phyloP scores from a whole-genome alignment of 257 asterid genomes.

The Nicotiana noctiflora region DNA sequence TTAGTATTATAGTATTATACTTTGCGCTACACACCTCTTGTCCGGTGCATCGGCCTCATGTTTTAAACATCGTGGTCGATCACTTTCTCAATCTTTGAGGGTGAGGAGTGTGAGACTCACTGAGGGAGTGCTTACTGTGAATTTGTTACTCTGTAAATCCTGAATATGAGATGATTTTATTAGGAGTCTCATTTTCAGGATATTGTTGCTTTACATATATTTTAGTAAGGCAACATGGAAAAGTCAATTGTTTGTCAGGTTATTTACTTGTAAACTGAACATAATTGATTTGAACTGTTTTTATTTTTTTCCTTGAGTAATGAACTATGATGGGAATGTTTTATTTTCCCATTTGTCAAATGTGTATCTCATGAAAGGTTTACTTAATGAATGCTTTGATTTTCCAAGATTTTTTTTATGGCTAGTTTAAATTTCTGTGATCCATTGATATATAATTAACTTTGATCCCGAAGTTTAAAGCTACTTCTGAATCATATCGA shows the following conservation, averaged over 20 bases:
- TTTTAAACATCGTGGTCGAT: background rate
- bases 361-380: background rate
- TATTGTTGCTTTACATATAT: conserved; percentile 8
- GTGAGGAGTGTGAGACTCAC: background rate
- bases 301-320: background rate
- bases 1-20: background rate
- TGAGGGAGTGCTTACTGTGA: conserved; percentile 4
- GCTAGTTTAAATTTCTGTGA: background rate
- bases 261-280: conserved; percentile 4
- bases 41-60: background rate
- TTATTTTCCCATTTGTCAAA: background rate
- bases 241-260: background rate
- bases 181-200: conserved; percentile 11
- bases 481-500: background rate
- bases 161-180: conserved; percentile 13
- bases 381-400: background rate
- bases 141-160: background rate
- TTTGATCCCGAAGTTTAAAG: background rate
- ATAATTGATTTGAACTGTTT: background rate
- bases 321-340: background rate
- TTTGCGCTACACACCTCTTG: conserved; percentile 3
- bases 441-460: too few species aligned
- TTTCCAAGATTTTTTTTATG: background rate
- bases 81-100: background rate
- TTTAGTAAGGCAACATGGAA: background rate